phyloP scores from a whole-genome alignment of 768 basidiomycete species.

The Trametes sanguinea region DNA sequence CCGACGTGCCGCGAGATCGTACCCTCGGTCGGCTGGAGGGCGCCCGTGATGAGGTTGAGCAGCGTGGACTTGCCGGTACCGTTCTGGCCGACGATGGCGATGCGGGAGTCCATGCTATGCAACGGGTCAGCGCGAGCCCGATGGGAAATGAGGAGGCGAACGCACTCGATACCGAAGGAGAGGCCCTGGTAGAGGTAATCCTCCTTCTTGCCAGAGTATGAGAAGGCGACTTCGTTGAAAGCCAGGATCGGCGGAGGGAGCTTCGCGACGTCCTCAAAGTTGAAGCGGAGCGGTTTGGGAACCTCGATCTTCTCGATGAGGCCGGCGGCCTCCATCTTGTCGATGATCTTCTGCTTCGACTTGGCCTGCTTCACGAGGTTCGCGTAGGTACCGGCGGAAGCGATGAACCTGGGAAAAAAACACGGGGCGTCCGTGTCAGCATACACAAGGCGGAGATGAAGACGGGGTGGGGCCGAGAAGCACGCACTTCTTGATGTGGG shows the following conservation, averaged over 20 bases:
- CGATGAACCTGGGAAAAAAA: slow-evolving; percentile 72
- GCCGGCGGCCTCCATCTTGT: slow-evolving; percentile 99
- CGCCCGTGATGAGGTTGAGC: slow-evolving; percentile 85
- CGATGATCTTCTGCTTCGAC: slow-evolving; percentile 99
- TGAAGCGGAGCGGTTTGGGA: slow-evolving; percentile 77
- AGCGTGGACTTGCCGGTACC: slow-evolving; percentile 94
- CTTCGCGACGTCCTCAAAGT: slow-evolving; percentile 93
- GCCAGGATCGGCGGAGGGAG: slow-evolving; percentile 98
- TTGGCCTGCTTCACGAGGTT: slow-evolving; percentile 99
- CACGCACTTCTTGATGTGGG: slow-evolving; percentile 93
- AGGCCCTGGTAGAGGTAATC: slow-evolving; percentile 88
- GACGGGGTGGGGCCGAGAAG: neutral
- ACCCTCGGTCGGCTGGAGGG: slow-evolving; percentile 77
- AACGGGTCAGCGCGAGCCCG: neutral
- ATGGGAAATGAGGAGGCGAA: slow-evolving; percentile 18
- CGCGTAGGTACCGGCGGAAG: slow-evolving; percentile 99
- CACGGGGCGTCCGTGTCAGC: neutral
- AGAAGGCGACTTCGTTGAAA: slow-evolving; percentile 92
- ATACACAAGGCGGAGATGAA: neutral
- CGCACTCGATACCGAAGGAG: slow-evolving; percentile 97
- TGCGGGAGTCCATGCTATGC: slow-evolving; percentile 85
- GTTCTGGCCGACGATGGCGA: slow-evolving; percentile 96
- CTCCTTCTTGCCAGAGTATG: slow-evolving; percentile 87
- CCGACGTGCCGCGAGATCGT: slow-evolving; percentile 86
- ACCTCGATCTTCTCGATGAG: slow-evolving; percentile 89